Percentiles rank a stretch among this genome's conserved stretches.
Conservation (phyloP, 2,329 filamentous ascomycete genomes). For the Talaromyces sp. region DNA sequence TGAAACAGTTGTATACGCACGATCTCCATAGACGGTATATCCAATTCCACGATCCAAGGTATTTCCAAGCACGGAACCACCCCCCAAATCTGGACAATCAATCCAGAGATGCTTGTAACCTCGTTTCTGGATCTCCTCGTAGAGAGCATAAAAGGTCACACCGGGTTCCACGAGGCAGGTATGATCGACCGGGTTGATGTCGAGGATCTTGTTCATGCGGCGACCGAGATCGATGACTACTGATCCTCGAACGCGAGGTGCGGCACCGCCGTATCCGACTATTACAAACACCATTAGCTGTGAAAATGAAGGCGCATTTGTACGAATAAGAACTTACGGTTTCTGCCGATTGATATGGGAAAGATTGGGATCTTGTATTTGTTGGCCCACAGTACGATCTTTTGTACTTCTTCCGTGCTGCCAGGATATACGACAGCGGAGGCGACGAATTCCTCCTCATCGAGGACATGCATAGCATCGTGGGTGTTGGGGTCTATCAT, state of each 20-base stretch:
- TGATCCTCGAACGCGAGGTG: slow-evolving; percentile 47
- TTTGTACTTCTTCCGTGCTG: slow-evolving; percentile 22
- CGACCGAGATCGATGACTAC: slow-evolving; percentile 43
- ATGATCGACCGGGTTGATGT: slow-evolving; percentile 38
- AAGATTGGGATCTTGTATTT: slow-evolving; percentile 37
- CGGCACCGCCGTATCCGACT: slow-evolving; percentile 42
- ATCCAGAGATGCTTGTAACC: slow-evolving; percentile 44
- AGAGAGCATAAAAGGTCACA: slow-evolving; percentile 43
- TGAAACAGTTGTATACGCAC: neutral
- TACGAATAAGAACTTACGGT: slow-evolving; percentile 22
- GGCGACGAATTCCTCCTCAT: slow-evolving; percentile 20
- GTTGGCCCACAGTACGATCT: slow-evolving; percentile 25
- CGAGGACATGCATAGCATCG: slow-evolving; percentile 18
- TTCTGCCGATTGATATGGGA: slow-evolving; percentile 42
- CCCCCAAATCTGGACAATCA: slow-evolving; percentile 39
- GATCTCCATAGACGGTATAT: slow-evolving; percentile 43
- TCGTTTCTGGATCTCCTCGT: slow-evolving; percentile 38
- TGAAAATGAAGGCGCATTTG: neutral
- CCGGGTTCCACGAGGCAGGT: slow-evolving; percentile 47
- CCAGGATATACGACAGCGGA: slow-evolving; percentile 20
- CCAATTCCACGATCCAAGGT: slow-evolving; percentile 36
- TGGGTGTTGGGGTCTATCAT: slow-evolving; percentile 21
- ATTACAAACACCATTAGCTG: neutral
- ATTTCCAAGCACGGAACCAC: slow-evolving; percentile 37
- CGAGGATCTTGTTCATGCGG: slow-evolving; percentile 44